These are phyloP conservation scores for Paramyrothecium sp. DNA, from an alignment of 2,329 filamentous ascomycete genomes.

Conservation along the genomic window DNA sequence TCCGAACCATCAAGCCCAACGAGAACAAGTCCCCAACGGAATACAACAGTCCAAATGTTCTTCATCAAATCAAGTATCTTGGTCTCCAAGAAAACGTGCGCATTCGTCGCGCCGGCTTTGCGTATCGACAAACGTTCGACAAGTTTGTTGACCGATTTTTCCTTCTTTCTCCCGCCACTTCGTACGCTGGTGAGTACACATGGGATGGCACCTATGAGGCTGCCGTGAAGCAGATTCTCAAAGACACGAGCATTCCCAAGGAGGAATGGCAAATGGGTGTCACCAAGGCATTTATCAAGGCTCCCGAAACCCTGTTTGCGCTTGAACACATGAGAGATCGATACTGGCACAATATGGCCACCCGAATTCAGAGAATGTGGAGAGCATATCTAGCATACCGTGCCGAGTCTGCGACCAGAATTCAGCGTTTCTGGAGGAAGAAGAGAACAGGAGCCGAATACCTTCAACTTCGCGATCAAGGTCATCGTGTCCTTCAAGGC, in stretches of 20 bases:
- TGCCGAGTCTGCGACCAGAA: constrained; percentile 86
- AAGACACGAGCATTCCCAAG: constrained; percentile 90
- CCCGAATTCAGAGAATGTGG: constrained; percentile 95
- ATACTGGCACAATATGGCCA: constrained; percentile 99
- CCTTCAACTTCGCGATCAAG: constrained; percentile 82
- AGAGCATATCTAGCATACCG: constrained; percentile 92
- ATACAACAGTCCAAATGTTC: constrained; percentile 87
- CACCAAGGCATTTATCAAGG: constrained; percentile 97
- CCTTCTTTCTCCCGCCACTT: constrained; percentile 87
- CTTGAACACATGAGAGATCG: constrained; percentile 96
- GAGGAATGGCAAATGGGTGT: constrained; percentile 98
- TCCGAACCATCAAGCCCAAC: constrained; percentile 98
- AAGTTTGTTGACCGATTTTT: constrained; percentile 99
- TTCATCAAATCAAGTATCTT: constrained; percentile 98
- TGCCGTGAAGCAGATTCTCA: constrained; percentile 88
- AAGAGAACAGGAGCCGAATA: constrained; percentile 89
- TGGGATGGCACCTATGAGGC: constrained; percentile 88
- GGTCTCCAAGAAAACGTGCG: constrained; percentile 99
- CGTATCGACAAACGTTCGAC: constrained; percentile 94
- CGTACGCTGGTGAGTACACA: constrained; percentile 95
- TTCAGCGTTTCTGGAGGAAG: constrained; percentile 94
- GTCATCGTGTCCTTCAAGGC: constrained; percentile 76
- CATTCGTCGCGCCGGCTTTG: constrained; percentile 93
- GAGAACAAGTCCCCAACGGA: constrained; percentile 96
- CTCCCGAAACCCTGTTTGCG: constrained; percentile 93